Evolutionary conservation across 176 grass and related monocot species (phyloP), one percentile per base, ranked within the genome.

Genomic region (Triticum urartu): DNA sequence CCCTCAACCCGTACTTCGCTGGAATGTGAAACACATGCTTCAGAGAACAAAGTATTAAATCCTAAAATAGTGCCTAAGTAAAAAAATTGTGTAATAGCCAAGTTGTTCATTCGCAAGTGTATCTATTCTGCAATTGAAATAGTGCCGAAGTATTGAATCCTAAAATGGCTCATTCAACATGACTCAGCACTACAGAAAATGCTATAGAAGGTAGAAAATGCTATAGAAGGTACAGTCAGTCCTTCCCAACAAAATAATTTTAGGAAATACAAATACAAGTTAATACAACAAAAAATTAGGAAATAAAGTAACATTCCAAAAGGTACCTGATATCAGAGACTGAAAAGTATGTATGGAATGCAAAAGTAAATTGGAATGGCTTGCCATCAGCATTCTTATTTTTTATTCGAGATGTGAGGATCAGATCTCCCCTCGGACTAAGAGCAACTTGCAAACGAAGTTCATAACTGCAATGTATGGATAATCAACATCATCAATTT

Each of bases 1-100:
- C 95, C 92, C 81, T 97, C 95, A 65, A 97, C 84, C 87, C 95
- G 73, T 40, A 97, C 95, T 89, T 97, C 95, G 90, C 95, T 97
- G 86, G 65, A 88, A 91, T 30, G 42, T 47, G 6, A 79, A 73
- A 65, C 15, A 73, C 28, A 76, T 39, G 7, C 77, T 76, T 85
- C 26, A 81, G 26, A 62, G 12, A 80, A 54, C 50, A 54, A 54
- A 54, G 18, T 54, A 54, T 54, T 18, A 6, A 54, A 18, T 54
- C 50, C 50, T 54, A 54, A 54, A 54, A 54, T 54, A 54, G 14
- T 0, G 15, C 50, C 15, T 2, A 25, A 17, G n/a, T 10, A 32
- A 13, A 68, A 47, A 50, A 64, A 56, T 15, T 47, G 4, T 68
- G 38, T 20, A 88, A 48, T 74, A 80, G 7, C 30, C 35, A 80